These are phyloP conservation scores for Pyrenophora teres DNA, from an alignment of 2,329 filamentous ascomycete genomes.

Conservation along the genomic window DNA sequence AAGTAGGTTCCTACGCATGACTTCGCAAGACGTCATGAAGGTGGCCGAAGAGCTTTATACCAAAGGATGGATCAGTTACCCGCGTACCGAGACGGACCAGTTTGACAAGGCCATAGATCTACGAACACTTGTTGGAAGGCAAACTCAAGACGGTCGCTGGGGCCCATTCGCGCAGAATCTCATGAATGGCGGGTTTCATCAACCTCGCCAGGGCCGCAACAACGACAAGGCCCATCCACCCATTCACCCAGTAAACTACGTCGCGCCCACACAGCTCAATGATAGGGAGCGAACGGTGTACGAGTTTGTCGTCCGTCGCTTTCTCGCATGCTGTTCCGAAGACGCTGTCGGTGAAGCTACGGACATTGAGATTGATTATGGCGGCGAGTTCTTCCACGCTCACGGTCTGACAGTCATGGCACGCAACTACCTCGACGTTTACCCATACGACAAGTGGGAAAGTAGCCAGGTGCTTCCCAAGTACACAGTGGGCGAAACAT, in stretches of 20 bases:
- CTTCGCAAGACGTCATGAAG: conserved; percentile 87
- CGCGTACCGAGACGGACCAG: conserved; percentile 93
- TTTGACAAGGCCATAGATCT: conserved; percentile 92
- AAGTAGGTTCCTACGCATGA: conserved; percentile 85
- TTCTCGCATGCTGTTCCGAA: conserved; percentile 93
- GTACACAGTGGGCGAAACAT: conserved; percentile 78
- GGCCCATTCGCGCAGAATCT: conserved; percentile 78
- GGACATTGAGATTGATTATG: conserved; percentile 83
- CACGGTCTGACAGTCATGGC: conserved; percentile 84
- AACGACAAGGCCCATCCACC: conserved; percentile 98
- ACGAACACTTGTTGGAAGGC: conserved; percentile 77
- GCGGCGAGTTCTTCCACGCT: conserved; percentile 79
- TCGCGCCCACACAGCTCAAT: conserved; percentile 63
- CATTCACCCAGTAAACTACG: conserved; percentile 93
- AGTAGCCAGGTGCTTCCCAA: conserved; percentile 80
- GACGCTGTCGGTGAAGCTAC: conserved; percentile 87
- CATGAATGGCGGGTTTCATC: conserved; percentile 74
- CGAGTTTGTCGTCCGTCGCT: conserved; percentile 89
- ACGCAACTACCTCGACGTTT: conserved; percentile 93
- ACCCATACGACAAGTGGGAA: conserved; percentile 95
- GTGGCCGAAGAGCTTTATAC: conserved; percentile 86
- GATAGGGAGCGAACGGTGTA: conserved; percentile 77
- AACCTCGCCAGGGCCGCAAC: conserved; percentile 80
- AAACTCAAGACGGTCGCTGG: conserved; percentile 77
- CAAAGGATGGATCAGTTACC: conserved; percentile 95